Evolutionary conservation across 768 basidiomycete genomes (phyloP).

Genomic region (Candolleomyces eurysporus): DNA sequence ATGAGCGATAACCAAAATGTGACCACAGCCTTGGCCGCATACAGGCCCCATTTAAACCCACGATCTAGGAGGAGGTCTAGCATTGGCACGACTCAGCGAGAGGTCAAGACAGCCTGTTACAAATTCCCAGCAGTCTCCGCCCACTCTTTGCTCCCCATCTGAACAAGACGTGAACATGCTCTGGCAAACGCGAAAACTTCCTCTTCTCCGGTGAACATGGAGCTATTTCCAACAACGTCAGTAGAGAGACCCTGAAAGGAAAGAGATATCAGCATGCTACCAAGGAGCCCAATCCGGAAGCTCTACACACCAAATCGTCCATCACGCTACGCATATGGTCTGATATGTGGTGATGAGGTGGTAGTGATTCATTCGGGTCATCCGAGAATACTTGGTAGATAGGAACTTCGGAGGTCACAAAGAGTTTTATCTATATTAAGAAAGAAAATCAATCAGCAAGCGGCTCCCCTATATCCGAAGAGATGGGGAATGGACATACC

Average conservation of each 20-base stretch:
- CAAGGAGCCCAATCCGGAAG: background rate
- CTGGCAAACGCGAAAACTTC: constrained; percentile 97
- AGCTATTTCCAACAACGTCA: constrained; percentile 74
- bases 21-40: no score
- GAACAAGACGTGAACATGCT: constrained; percentile 81
- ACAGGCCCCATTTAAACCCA: no score
- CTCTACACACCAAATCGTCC: constrained; percentile 80
- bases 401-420: constrained; percentile 90
- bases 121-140: constrained; percentile 45
- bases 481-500: constrained; percentile 33
- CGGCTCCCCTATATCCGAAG: background rate
- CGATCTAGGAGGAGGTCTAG: background rate
- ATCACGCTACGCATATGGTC: constrained; percentile 92
- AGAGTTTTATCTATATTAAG: constrained; percentile 74
- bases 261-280: constrained; percentile 6
- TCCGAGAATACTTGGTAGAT: constrained; percentile 89
- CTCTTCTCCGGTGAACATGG: constrained; percentile 95
- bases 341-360: constrained; percentile 39
- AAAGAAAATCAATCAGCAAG: background rate
- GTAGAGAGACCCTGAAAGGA: constrained; percentile 66
- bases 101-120: constrained; percentile 2
- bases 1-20: no score
- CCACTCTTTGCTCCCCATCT: constrained; percentile 94
- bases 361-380: constrained; percentile 40
- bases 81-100: background rate